Conservation (phyloP, 1,284 basidiomycete species). For the Vanrija humicola region DNA sequence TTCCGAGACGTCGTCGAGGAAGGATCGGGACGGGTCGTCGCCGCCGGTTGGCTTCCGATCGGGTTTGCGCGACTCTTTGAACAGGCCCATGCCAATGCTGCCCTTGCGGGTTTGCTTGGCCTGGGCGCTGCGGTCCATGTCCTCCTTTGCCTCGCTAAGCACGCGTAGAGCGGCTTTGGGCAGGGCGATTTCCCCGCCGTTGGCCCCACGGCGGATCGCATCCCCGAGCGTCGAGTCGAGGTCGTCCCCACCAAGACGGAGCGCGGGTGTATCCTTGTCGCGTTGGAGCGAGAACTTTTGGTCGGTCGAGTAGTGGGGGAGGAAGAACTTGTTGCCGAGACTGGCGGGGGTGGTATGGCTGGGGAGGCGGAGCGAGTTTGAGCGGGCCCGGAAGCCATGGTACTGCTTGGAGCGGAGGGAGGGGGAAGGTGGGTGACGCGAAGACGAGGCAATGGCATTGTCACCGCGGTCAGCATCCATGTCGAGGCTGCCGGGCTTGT, state of each 20-base stretch:
- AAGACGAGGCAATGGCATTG: neutral
- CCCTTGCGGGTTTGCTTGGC: slow-evolving; percentile 48
- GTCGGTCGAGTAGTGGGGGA: slow-evolving; percentile 48
- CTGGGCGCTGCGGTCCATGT: slow-evolving; percentile 23
- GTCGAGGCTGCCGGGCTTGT: neutral
- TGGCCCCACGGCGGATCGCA: slow-evolving; percentile 37
- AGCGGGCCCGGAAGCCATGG: slow-evolving; percentile 15
- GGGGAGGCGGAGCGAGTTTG: slow-evolving; percentile 30
- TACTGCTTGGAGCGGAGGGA: neutral
- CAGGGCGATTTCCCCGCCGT: slow-evolving; percentile 39
- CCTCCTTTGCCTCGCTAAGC: slow-evolving; percentile 43
- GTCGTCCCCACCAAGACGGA: slow-evolving; percentile 43
- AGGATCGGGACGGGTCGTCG: neutral
- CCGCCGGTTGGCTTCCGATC: neutral
- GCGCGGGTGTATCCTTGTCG: slow-evolving; percentile 11
- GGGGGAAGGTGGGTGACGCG: neutral
- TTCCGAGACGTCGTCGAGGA: slow-evolving; percentile 7
- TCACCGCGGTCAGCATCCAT: neutral
- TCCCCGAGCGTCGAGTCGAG: slow-evolving; percentile 43
- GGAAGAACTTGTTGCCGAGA: slow-evolving; percentile 24
- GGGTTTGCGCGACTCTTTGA: slow-evolving; percentile 39
- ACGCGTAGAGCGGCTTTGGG: slow-evolving; percentile 41
- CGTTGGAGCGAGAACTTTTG: slow-evolving; percentile 39
- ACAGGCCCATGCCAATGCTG: slow-evolving; percentile 50
- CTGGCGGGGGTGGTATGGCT: neutral